Evolutionary conservation across 257 asterid species (phyloP).

Genomic region (Striga asiatica): DNA sequence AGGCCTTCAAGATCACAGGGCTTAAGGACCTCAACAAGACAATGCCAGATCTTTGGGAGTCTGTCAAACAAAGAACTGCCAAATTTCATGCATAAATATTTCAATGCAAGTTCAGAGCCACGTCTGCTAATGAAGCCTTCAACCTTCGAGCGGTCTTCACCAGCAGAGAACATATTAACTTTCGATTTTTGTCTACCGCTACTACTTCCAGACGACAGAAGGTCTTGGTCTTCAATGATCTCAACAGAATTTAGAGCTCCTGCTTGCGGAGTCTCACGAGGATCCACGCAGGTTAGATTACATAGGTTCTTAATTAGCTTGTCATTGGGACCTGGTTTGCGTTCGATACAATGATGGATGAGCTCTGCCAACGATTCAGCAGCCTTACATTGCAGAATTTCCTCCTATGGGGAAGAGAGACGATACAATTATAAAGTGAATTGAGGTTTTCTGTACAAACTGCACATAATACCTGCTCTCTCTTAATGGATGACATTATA

Average conservation of each 20-base stretch:
- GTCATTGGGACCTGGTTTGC: slow-evolving; percentile 97
- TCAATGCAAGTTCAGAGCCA: slow-evolving; percentile 90
- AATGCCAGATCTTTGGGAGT: slow-evolving; percentile 92
- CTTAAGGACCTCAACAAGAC: slow-evolving; percentile 88
- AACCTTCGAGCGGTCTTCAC: slow-evolving; percentile 79
- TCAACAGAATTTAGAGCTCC: slow-evolving; percentile 71
- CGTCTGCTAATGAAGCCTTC: slow-evolving; percentile 94
- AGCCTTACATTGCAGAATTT: slow-evolving; percentile 81
- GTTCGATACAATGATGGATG: slow-evolving; percentile 64
- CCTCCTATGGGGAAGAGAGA: slow-evolving; percentile 59
- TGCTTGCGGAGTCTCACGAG: slow-evolving; percentile 96
- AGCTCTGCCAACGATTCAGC: slow-evolving; percentile 97
- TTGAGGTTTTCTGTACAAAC: slow-evolving; percentile 2
- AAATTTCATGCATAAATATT: slow-evolving; percentile 73
- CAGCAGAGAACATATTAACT: slow-evolving; percentile 53
- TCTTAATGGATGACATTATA: slow-evolving; percentile 83
- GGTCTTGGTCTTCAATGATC: slow-evolving; percentile 82
- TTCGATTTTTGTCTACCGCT: slow-evolving; percentile 50
- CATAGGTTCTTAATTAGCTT: slow-evolving; percentile 82
- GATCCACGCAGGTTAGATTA: slow-evolving; percentile 82
- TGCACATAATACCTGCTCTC: slow-evolving; percentile 59
- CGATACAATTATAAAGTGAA: slow-evolving; percentile 18
- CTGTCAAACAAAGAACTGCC: slow-evolving; percentile 73
- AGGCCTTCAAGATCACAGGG: slow-evolving; percentile 58
- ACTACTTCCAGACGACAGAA: slow-evolving; percentile 60